phyloP scores from a whole-genome alignment of 352 stramenopile species.

The Ochromonadaceae sp. region DNA sequence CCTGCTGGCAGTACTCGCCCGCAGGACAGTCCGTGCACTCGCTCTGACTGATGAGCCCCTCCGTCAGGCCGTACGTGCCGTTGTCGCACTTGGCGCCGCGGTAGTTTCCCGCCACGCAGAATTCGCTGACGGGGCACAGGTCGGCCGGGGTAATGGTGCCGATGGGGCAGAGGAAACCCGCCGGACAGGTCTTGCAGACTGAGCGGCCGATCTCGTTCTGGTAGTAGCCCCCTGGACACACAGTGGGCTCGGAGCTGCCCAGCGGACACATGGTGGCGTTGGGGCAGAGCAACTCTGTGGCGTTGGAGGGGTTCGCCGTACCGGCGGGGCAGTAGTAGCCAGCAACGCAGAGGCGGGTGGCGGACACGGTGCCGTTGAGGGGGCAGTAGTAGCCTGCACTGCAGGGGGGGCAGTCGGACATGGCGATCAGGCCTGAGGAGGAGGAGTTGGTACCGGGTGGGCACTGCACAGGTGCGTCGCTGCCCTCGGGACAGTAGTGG shows the following conservation, averaged over 20 bases:
- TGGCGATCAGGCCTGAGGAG: background rate
- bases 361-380: conserved; percentile 24
- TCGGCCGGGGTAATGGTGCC: background rate
- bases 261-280: no score
- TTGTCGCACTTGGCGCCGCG: conserved; percentile 46
- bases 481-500: conserved; percentile 30
- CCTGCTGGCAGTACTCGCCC: conserved; percentile 55
- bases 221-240: conserved; percentile 59
- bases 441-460: conserved; percentile 23
- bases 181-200: conserved; percentile 45
- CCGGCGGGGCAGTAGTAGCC: conserved; percentile 69
- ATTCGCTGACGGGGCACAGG: conserved; percentile 43
- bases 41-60: conserved; percentile 32
- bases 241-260: conserved; percentile 45
- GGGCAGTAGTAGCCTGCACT: conserved; percentile 21
- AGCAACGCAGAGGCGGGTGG: conserved; percentile 27
- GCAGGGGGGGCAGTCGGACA: conserved; percentile 17
- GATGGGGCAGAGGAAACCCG: conserved; percentile 16
- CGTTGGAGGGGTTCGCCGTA: conserved; percentile 45
- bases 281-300: no score
- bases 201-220: conserved; percentile 36
- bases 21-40: conserved; percentile 52
- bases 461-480: conserved; percentile 25
- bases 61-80: conserved; percentile 50
- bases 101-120: conserved; percentile 41